Conservation (phyloP, 2,329 filamentous ascomycete species). For the Thielaviopsis punctulata region DNA sequence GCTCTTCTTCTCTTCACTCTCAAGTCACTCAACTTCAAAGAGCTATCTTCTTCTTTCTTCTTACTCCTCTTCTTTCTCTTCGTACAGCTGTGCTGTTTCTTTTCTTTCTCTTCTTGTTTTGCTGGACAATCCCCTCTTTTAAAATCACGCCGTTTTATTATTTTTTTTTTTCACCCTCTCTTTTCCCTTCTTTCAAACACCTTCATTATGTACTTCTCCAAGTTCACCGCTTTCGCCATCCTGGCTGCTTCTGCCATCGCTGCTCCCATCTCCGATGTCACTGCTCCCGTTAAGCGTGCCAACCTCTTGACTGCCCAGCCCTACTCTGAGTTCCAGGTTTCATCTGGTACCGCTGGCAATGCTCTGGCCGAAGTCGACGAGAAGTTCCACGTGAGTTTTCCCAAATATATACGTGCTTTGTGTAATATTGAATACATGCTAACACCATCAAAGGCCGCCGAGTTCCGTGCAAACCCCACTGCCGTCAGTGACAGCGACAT, state of each 20-base stretch:
- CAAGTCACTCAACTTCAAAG: constrained; percentile 3
- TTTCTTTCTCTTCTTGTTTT: constrained; percentile 8
- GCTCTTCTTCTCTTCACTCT: constrained; percentile 9
- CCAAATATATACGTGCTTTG: neutral
- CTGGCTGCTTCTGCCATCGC: constrained; percentile 21
- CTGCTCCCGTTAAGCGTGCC: constrained; percentile 13
- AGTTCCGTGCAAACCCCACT: constrained; percentile 23
- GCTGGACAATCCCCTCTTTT: constrained; percentile 11
- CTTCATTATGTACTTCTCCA: constrained; percentile 22
- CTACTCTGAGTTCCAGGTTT: constrained; percentile 30
- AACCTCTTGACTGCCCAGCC: constrained; percentile 17
- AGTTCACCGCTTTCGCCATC: constrained; percentile 21
- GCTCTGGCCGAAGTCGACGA: constrained; percentile 35
- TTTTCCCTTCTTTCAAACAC: neutral
- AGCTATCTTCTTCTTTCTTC: constrained; percentile 4
- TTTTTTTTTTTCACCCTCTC: neutral
- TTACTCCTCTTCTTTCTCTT: neutral
- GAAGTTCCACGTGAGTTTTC: constrained; percentile 31
- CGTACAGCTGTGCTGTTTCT: constrained; percentile 11
- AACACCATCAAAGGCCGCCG: constrained; percentile 20
- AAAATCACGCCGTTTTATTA: neutral
- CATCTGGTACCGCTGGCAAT: constrained; percentile 33
- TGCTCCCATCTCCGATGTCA: constrained; percentile 21
- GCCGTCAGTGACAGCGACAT: constrained; percentile 30
- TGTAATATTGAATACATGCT: neutral